These are phyloP conservation scores for Phytophthora macrochlamydospora DNA, from an alignment of 352 stramenopile genomes.

Conservation along the genomic window DNA sequence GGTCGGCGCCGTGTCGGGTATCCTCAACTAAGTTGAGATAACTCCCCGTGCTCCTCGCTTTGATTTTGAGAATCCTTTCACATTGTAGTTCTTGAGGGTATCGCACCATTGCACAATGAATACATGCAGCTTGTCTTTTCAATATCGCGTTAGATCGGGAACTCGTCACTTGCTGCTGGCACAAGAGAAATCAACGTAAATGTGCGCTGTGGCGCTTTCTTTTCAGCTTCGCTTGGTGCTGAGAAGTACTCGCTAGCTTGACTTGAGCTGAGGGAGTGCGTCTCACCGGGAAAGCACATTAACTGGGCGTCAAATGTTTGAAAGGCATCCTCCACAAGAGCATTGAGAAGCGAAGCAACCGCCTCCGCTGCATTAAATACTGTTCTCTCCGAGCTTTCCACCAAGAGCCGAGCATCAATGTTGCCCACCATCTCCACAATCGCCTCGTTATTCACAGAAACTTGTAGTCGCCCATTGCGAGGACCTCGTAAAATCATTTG, in stretches of 20 bases:
- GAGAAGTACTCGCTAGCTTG: constrained; percentile 17
- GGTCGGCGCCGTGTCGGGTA: constrained; percentile 37
- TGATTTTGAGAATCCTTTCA: background rate
- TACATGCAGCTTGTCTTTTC: background rate
- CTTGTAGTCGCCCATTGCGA: constrained; percentile 35
- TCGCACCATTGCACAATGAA: constrained; percentile 1
- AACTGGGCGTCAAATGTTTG: constrained; percentile 48
- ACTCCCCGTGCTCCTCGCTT: constrained; percentile 5
- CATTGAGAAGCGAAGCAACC: constrained; percentile 40
- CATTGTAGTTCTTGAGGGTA: constrained; percentile 4
- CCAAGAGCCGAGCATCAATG: constrained; percentile 48
- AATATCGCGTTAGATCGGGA: constrained; percentile 21
- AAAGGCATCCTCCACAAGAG: constrained; percentile 37
- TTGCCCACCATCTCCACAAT: constrained; percentile 49
- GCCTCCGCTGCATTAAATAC: constrained; percentile 28
- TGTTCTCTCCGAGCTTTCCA: constrained; percentile 15
- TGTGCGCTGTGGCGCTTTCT: background rate
- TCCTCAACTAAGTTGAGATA: constrained; percentile 34
- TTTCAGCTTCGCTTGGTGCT: constrained; percentile 17
- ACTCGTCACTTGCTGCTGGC: constrained; percentile 14
- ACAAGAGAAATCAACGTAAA: constrained; percentile 28
- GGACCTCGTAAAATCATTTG: constrained; percentile 48
- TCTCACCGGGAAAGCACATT: constrained; percentile 14
- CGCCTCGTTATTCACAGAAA: constrained; percentile 36
- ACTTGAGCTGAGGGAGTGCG: constrained; percentile 3